phyloP scores from a whole-genome alignment of 768 basidiomycete genomes.

The Kwoniella mangroviensis region DNA sequence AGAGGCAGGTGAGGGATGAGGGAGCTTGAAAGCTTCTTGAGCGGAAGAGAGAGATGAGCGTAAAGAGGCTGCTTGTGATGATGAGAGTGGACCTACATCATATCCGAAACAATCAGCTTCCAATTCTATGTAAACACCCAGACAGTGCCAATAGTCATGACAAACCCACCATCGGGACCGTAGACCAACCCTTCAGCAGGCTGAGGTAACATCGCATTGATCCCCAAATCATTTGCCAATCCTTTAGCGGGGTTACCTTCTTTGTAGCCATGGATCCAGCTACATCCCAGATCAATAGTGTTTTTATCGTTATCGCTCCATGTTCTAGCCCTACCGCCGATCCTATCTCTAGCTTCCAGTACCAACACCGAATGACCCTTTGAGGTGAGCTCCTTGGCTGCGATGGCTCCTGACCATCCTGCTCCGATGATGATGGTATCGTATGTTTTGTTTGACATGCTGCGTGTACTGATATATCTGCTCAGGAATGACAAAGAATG shows the following conservation, averaged over 20 bases:
- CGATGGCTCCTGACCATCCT: slow-evolving; percentile 51
- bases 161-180: slow-evolving; percentile 43
- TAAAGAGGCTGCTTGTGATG: slow-evolving; percentile 29
- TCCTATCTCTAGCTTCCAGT: slow-evolving; percentile 52
- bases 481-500: too few relatives aligned
- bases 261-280: slow-evolving; percentile 56
- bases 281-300: slow-evolving; percentile 55
- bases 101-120: too few relatives aligned
- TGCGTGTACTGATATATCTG: slow-evolving; percentile 4
- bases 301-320: slow-evolving; percentile 34
- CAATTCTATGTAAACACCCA: too few relatives aligned
- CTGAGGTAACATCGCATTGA: slow-evolving; percentile 50
- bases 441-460: slow-evolving; percentile 24
- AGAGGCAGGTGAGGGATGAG: slow-evolving; percentile 41
- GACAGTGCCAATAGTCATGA: too few relatives aligned
- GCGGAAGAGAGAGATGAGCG: slow-evolving; percentile 46
- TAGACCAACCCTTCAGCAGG: slow-evolving; percentile 45
- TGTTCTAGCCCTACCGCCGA: slow-evolving; percentile 54
- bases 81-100: slow-evolving; percentile 41
- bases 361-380: slow-evolving; percentile 50
- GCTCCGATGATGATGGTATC: slow-evolving; percentile 56
- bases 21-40: slow-evolving; percentile 44
- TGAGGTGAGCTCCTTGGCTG: slow-evolving; percentile 41
- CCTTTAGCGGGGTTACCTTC: slow-evolving; percentile 52
- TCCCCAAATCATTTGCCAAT: slow-evolving; percentile 46